Evolutionary conservation across 1,139 yeast species (phyloP).

Genomic region (Hyphopichia buzzinii): DNA sequence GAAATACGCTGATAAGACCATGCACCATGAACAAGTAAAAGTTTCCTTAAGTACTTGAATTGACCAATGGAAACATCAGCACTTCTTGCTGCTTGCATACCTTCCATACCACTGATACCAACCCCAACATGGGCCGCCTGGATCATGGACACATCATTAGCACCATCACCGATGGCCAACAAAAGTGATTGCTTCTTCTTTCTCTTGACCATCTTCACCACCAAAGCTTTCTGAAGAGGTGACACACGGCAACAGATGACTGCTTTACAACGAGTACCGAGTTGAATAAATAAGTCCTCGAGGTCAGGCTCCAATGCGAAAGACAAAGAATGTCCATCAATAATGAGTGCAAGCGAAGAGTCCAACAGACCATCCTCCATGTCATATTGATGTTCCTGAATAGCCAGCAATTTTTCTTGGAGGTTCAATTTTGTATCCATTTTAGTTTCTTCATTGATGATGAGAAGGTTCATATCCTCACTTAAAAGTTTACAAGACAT

Average conservation of each 20-base stretch:
- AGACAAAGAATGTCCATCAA: slow-evolving; percentile 88
- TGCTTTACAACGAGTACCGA: slow-evolving; percentile 88
- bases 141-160: slow-evolving; percentile 98
- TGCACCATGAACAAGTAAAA: slow-evolving; percentile 90
- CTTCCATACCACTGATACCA: slow-evolving; percentile 98
- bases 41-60: slow-evolving; percentile 77
- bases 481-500: slow-evolving; percentile 93
- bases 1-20: slow-evolving; percentile 97
- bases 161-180: slow-evolving; percentile 95
- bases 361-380: slow-evolving; percentile 60
- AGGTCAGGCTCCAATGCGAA: slow-evolving; percentile 81
- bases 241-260: slow-evolving; percentile 94
- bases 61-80: slow-evolving; percentile 98
- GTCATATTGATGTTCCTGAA: slow-evolving; percentile 64
- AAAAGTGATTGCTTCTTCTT: slow-evolving; percentile 62
- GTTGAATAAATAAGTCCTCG: slow-evolving; percentile 73
- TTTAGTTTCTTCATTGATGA: slow-evolving; percentile 81
- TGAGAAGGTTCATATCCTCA: slow-evolving; percentile 92
- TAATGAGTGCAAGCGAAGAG: slow-evolving; percentile 76
- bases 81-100: slow-evolving; percentile 98
- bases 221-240: slow-evolving; percentile 96
- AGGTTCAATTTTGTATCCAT: slow-evolving; percentile 73
- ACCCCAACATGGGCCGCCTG: slow-evolving; percentile 98
- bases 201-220: slow-evolving; percentile 80
- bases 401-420: slow-evolving; percentile 71